phyloP scores from a whole-genome alignment of 1,139 yeast genomes.

The Taiozyma sp. region DNA sequence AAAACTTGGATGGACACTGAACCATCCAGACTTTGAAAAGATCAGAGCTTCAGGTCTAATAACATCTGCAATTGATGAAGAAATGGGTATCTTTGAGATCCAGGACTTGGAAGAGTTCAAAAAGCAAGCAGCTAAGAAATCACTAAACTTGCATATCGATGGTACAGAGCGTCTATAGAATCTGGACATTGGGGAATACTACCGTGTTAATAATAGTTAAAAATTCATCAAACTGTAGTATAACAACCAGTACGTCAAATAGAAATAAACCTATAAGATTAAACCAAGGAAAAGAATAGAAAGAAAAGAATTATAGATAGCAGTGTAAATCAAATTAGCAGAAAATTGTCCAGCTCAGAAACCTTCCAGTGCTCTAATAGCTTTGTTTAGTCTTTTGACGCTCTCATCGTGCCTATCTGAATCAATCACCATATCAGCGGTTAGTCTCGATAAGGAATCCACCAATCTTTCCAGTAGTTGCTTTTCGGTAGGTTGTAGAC shows the following conservation, averaged over 20 bases:
- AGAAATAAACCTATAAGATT: background rate
- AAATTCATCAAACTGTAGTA: background rate
- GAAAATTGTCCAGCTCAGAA: constrained; percentile 29
- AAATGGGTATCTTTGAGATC: constrained; percentile 29
- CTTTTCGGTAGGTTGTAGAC: constrained; percentile 73
- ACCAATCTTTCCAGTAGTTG: constrained; percentile 79
- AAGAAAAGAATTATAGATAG: background rate
- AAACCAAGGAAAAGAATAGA: background rate
- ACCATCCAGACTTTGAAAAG: constrained; percentile 39
- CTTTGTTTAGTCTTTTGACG: constrained; percentile 71
- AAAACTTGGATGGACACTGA: constrained; percentile 62
- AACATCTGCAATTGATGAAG: constrained; percentile 23
- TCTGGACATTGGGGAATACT: background rate
- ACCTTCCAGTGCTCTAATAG: constrained; percentile 82
- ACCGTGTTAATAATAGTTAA: background rate
- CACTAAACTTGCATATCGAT: background rate
- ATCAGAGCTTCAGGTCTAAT: constrained; percentile 28
- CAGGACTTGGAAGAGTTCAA: constrained; percentile 6
- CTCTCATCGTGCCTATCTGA: constrained; percentile 78
- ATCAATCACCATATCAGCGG: constrained; percentile 87
- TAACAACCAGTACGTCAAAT: background rate
- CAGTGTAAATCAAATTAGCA: background rate
- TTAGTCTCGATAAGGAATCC: constrained; percentile 76
- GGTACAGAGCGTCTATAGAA: background rate
- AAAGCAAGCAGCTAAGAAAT: background rate